These are phyloP conservation scores for Westerdykella aurantiaca DNA, from an alignment of 2,329 filamentous ascomycete species.

Conservation along the genomic window DNA sequence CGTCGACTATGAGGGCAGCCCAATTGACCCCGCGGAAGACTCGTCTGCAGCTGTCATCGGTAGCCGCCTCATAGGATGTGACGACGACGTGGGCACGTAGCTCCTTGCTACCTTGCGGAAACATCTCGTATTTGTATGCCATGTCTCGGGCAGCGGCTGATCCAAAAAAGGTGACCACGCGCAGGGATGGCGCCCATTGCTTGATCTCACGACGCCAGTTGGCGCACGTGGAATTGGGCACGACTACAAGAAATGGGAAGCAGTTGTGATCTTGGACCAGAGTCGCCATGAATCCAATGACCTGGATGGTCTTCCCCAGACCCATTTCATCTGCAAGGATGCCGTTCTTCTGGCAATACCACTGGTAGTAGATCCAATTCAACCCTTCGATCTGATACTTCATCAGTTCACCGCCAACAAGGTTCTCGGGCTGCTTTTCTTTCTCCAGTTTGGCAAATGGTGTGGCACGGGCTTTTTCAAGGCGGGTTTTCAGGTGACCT, in stretches of 20 bases:
- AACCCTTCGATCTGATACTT: conserved; percentile 87
- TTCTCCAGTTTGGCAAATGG: conserved; percentile 66
- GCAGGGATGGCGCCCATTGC: conserved; percentile 78
- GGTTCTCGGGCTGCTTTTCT: conserved; percentile 63
- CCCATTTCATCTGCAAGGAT: conserved; percentile 98
- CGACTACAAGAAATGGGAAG: conserved; percentile 89
- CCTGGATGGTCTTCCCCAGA: conserved; percentile 92
- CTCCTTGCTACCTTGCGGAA: conserved; percentile 57
- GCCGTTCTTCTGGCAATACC: conserved; percentile 73
- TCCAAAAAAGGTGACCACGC: conserved; percentile 91
- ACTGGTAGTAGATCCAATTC: conserved; percentile 93
- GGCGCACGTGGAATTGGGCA: conserved; percentile 91
- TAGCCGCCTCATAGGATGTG: conserved; percentile 87
- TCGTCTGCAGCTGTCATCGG: conserved; percentile 61
- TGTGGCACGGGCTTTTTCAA: conserved; percentile 60
- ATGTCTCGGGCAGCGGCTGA: conserved; percentile 67
- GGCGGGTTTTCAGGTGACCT: conserved; percentile 57
- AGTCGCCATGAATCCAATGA: conserved; percentile 74
- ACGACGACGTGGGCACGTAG: conserved; percentile 88
- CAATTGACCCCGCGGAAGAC: conserved; percentile 70
- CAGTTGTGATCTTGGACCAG: conserved; percentile 59
- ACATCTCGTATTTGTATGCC: conserved; percentile 78
- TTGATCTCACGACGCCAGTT: conserved; percentile 98
- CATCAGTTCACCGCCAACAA: conserved; percentile 81
- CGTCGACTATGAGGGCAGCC: conserved; percentile 86